Percentiles rank a stretch among this genome's conserved stretches.
Conservation (phyloP, 129 eudicot genomes). For the Tagetes erecta region DNA sequence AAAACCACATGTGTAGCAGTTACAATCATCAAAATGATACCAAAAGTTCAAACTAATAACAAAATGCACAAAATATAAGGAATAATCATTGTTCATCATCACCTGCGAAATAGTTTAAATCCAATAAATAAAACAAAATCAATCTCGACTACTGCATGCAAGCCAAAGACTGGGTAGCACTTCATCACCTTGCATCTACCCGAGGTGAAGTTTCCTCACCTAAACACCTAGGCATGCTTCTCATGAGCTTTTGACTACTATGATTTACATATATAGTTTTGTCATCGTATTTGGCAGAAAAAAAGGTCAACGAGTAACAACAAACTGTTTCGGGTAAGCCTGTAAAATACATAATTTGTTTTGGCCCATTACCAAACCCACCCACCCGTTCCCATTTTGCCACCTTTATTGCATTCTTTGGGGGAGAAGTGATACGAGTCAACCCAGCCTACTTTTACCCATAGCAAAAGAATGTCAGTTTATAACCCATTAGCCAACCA, state of each 20-base stretch:
- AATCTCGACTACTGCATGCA: no score
- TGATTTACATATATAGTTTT: not conserved
- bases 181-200: not conserved
- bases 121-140: not conserved
- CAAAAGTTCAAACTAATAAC: not conserved
- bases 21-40: not conserved
- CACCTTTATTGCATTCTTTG: not conserved
- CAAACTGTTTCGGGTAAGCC: not conserved
- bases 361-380: constrained; percentile 9
- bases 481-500: constrained; percentile 4
- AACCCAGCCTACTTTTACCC: not conserved
- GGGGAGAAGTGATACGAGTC: not conserved
- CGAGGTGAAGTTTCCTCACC: no score
- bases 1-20: not conserved
- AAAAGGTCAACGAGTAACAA: not conserved
- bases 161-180: not conserved
- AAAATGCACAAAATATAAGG: not conserved
- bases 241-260: not conserved
- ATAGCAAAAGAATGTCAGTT: not conserved
- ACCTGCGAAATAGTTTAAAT: not conserved
- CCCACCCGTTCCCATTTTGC: not conserved
- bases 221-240: not conserved
- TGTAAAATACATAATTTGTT: not conserved
- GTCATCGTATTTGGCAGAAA: not conserved
- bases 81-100: not conserved